A percentile compares a stretch with the other conserved stretches of the same genome.
Evolutionary conservation across 371 early-diverging fungal species (phyloP).

Genomic region (Apophysomyces trapeziformis): DNA sequence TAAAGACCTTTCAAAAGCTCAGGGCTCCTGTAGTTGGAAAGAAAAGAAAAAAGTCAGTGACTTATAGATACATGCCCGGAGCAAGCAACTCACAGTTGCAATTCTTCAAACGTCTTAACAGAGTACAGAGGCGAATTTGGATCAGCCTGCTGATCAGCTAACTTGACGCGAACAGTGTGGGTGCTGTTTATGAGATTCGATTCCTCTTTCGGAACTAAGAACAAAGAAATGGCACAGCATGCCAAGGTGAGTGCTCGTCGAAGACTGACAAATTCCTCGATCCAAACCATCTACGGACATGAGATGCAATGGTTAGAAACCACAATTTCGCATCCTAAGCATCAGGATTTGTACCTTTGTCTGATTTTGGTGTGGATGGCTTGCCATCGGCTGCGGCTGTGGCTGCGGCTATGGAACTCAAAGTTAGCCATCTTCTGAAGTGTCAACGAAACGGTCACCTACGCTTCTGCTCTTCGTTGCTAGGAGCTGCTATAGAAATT

Average conservation of each 20-base stretch:
- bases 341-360: background rate
- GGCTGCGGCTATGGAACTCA: too few species aligned
- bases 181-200: constrained; percentile 57
- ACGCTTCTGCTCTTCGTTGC: background rate
- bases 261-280: constrained; percentile 1
- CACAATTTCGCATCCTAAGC: background rate
- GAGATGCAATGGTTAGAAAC: background rate
- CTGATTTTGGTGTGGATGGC: background rate
- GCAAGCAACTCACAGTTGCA: constrained; percentile 61
- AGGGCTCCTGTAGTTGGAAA: constrained; percentile 38
- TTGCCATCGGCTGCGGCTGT: too few species aligned
- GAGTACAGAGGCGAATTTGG: constrained; percentile 82
- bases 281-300: too few species aligned
- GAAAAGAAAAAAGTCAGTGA: too few species aligned
- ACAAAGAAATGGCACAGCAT: background rate
- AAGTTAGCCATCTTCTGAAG: too few species aligned
- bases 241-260: background rate
- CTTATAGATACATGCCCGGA: too few species aligned
- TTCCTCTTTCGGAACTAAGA: constrained; percentile 4
- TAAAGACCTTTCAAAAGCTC: constrained; percentile 93
- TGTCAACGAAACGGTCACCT: background rate
- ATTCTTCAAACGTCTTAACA: constrained; percentile 76
- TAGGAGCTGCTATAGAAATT: background rate
- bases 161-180: constrained; percentile 78
- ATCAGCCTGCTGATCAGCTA: constrained; percentile 80